Percentiles rank a stretch among this genome's conserved stretches.
Evolutionary conservation across 164 flowering plant genomes (phyloP).

Genomic region (Santalum album): DNA sequence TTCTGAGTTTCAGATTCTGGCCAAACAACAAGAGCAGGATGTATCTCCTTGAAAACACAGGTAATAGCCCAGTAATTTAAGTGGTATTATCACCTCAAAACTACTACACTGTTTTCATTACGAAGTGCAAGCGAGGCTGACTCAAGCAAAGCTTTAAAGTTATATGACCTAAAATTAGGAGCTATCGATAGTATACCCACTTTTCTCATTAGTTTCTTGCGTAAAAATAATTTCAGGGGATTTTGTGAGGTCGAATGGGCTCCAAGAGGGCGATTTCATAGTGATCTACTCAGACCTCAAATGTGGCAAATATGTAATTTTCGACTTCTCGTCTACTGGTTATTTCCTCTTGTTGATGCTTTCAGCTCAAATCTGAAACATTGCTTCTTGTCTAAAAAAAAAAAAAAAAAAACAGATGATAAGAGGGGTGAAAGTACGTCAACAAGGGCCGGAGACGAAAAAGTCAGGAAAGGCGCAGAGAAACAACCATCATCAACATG

Average conservation of each 20-base stretch:
- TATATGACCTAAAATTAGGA: too few relatives aligned
- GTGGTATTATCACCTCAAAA: too few relatives aligned
- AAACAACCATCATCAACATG: constrained; percentile 9
- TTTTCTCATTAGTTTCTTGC: too few relatives aligned
- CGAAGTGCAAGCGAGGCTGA: too few relatives aligned
- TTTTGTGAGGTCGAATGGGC: constrained; percentile 86
- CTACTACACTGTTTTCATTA: too few relatives aligned
- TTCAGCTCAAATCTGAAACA: too few relatives aligned
- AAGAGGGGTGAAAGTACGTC: constrained; percentile 81
- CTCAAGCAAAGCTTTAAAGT: too few relatives aligned
- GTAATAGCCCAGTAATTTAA: too few relatives aligned
- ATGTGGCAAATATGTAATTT: constrained; percentile 85
- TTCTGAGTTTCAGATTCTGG: constrained; percentile 83
- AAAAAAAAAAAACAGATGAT: constrained; percentile 43
- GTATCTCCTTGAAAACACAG: constrained; percentile 98
- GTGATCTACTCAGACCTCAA: constrained; percentile 86
- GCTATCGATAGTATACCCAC: too few relatives aligned
- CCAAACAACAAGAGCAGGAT: constrained; percentile 99
- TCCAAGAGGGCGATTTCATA: constrained; percentile 95
- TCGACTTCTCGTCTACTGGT: not conserved
- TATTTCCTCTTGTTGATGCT: too few relatives aligned
- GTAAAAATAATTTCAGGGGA: too few relatives aligned
- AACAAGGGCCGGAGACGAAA: constrained; percentile 39
- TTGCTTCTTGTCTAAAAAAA: too few relatives aligned
- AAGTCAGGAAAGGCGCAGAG: constrained; percentile 37